These are phyloP conservation scores for Tolypocladium ophioglossoides DNA, from an alignment of 2,329 filamentous ascomycete species.

Conservation along the genomic window DNA sequence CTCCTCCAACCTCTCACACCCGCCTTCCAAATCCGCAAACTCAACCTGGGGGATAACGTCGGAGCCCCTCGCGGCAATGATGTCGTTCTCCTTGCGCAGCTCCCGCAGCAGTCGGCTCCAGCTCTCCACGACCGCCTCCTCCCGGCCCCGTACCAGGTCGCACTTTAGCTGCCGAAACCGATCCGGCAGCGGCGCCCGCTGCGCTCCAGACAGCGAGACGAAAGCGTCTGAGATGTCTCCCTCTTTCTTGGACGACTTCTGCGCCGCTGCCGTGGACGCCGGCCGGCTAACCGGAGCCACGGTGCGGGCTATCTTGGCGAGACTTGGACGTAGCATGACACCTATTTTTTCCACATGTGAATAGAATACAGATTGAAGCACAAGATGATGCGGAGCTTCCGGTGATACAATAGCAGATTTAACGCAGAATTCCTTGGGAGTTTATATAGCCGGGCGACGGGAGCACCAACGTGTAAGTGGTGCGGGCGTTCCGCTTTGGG, in stretches of 20 bases:
- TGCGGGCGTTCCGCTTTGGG: slow-evolving; percentile 18
- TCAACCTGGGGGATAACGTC: slow-evolving; percentile 41
- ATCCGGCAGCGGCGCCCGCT: slow-evolving; percentile 36
- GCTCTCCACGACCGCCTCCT: slow-evolving; percentile 32
- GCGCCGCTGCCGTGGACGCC: slow-evolving; percentile 3
- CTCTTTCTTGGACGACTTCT: slow-evolving; percentile 33
- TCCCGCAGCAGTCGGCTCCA: slow-evolving; percentile 37
- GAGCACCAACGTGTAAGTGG: not conserved
- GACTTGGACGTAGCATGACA: slow-evolving; percentile 6
- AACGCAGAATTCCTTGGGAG: not conserved
- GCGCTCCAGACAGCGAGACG: slow-evolving; percentile 42
- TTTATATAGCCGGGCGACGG: not conserved
- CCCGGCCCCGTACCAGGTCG: slow-evolving; percentile 37
- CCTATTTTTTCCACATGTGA: not conserved
- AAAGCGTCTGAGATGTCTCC: slow-evolving; percentile 55
- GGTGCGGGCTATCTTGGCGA: slow-evolving; percentile 2
- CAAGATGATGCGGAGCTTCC: not conserved
- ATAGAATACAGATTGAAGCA: not conserved
- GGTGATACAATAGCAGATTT: not conserved
- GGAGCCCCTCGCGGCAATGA: slow-evolving; percentile 33
- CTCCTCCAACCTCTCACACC: slow-evolving; percentile 22
- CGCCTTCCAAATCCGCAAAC: slow-evolving; percentile 32
- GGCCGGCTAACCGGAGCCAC: slow-evolving; percentile 1
- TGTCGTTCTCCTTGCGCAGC: slow-evolving; percentile 35
- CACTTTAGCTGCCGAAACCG: slow-evolving; percentile 46